Conservation (phyloP, 169 alveolate species). For the Cryptosporidium parvum region DNA sequence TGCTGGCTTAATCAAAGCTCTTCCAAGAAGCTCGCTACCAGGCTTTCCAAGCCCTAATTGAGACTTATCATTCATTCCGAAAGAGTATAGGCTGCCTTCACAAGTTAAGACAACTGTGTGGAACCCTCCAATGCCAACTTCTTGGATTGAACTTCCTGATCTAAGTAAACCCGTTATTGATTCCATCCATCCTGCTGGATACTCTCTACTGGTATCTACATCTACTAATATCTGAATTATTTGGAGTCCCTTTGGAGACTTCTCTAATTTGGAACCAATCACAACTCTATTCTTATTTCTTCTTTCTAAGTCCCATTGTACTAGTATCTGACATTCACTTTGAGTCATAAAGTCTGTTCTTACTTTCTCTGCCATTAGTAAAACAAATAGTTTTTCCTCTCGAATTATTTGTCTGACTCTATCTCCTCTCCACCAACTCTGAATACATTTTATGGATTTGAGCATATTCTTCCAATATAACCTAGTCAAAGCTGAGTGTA, state of each 20-base stretch:
- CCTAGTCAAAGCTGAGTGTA: constrained; percentile 66
- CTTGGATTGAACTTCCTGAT: constrained; percentile 28
- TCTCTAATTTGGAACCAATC: constrained; percentile 33
- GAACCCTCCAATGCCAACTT: constrained; percentile 68
- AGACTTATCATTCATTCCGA: constrained; percentile 71
- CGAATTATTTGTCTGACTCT: constrained; percentile 79
- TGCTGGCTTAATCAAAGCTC: constrained; percentile 44
- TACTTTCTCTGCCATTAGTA: constrained; percentile 77
- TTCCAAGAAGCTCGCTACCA: constrained; percentile 36
- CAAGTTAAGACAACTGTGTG: constrained; percentile 51
- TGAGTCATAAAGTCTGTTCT: constrained; percentile 60
- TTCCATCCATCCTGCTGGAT: constrained; percentile 73
- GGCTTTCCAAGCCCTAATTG: constrained; percentile 52
- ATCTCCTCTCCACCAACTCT: constrained; percentile 81
- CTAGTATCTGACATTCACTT: constrained; percentile 21
- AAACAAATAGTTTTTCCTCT: constrained; percentile 77
- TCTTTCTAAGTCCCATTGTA: constrained; percentile 68
- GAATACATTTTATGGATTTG: constrained; percentile 74
- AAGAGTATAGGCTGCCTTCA: constrained; percentile 37
- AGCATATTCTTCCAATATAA: constrained; percentile 56
- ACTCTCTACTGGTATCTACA: constrained; percentile 64
- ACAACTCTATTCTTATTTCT: constrained; percentile 60
- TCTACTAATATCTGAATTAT: constrained; percentile 62
- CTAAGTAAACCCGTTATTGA: constrained; percentile 40
- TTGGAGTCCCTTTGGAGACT: constrained; percentile 62